These are phyloP conservation scores for Otatea glauca DNA, from an alignment of 176 grass and related monocot species.

Conservation along the genomic window DNA sequence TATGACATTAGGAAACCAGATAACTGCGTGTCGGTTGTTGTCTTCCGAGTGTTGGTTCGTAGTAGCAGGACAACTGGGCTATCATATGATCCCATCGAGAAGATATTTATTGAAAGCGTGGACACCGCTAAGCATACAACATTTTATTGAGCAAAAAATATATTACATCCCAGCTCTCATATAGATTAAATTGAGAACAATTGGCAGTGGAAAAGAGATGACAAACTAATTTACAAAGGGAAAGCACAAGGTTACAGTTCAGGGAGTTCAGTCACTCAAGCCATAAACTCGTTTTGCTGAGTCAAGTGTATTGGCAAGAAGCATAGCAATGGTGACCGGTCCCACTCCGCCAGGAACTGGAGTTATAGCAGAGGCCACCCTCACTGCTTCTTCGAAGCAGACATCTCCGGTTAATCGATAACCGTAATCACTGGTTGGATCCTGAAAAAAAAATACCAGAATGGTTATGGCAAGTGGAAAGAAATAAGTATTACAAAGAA, in stretches of 20 bases:
- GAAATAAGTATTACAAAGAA: background rate
- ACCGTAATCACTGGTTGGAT: slow-evolving; percentile 73
- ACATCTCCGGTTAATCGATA: slow-evolving; percentile 86
- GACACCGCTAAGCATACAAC: slow-evolving; percentile 13
- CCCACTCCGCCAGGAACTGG: slow-evolving; percentile 96
- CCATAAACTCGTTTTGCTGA: slow-evolving; percentile 66
- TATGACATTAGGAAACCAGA: background rate
- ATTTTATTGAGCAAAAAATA: slow-evolving; percentile 14
- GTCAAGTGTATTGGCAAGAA: slow-evolving; percentile 88
- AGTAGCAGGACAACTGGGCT: background rate
- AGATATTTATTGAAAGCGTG: background rate
- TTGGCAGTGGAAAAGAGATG: background rate
- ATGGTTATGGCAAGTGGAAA: background rate
- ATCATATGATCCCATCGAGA: background rate
- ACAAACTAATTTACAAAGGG: slow-evolving; percentile 49
- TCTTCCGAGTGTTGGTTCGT: slow-evolving; percentile 1
- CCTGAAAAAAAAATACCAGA: slow-evolving; percentile 49
- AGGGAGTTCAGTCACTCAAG: slow-evolving; percentile 34
- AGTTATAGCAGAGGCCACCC: slow-evolving; percentile 78
- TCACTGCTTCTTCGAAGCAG: slow-evolving; percentile 86
- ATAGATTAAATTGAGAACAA: slow-evolving; percentile 21
- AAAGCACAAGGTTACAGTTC: slow-evolving; percentile 18
- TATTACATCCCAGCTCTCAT: slow-evolving; percentile 39
- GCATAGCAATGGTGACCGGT: slow-evolving; percentile 86
- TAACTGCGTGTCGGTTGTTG: background rate